Conservation (phyloP, 2,329 filamentous ascomycete genomes). For the Thielaviopsis populi region DNA sequence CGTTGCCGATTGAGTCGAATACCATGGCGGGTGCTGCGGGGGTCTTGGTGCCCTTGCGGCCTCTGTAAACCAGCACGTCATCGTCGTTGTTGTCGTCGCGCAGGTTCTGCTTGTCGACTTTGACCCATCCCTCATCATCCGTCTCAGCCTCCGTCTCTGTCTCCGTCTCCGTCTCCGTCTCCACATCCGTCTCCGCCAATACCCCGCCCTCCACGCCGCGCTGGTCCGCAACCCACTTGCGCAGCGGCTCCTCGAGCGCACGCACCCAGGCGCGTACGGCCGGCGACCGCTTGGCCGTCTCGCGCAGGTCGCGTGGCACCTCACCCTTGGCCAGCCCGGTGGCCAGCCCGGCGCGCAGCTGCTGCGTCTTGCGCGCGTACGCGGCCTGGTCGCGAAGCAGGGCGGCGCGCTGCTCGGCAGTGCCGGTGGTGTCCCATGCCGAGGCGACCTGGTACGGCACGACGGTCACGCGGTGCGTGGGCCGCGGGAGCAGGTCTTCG, state of each 20-base stretch:
- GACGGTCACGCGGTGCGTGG: slow-evolving; percentile 61
- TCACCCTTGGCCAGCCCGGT: slow-evolving; percentile 34
- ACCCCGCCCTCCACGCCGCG: slow-evolving; percentile 18
- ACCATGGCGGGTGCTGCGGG: slow-evolving; percentile 46
- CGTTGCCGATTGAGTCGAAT: slow-evolving; percentile 64
- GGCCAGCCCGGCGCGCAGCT: slow-evolving; percentile 28
- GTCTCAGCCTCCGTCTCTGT: slow-evolving; percentile 28
- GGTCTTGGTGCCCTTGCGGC: not conserved
- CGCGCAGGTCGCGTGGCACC: slow-evolving; percentile 66
- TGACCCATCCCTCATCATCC: slow-evolving; percentile 86
- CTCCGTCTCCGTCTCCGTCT: slow-evolving; percentile 19
- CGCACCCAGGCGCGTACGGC: slow-evolving; percentile 69
- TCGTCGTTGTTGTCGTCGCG: slow-evolving; percentile 21
- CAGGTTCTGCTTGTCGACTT: slow-evolving; percentile 53
- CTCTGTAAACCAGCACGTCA: not conserved
- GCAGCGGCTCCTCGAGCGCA: slow-evolving; percentile 70
- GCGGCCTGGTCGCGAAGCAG: slow-evolving; percentile 31
- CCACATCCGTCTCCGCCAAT: slow-evolving; percentile 17
- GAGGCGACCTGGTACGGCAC: slow-evolving; percentile 84
- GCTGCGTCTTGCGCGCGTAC: slow-evolving; percentile 33
- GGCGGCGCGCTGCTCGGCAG: slow-evolving; percentile 18
- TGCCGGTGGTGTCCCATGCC: slow-evolving; percentile 53
- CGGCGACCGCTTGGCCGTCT: slow-evolving; percentile 63
- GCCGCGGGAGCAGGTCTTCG: slow-evolving; percentile 66
- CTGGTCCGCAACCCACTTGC: slow-evolving; percentile 53